phyloP scores from a whole-genome alignment of 768 basidiomycete species.

The Chalciporus pseudorubinellus region DNA sequence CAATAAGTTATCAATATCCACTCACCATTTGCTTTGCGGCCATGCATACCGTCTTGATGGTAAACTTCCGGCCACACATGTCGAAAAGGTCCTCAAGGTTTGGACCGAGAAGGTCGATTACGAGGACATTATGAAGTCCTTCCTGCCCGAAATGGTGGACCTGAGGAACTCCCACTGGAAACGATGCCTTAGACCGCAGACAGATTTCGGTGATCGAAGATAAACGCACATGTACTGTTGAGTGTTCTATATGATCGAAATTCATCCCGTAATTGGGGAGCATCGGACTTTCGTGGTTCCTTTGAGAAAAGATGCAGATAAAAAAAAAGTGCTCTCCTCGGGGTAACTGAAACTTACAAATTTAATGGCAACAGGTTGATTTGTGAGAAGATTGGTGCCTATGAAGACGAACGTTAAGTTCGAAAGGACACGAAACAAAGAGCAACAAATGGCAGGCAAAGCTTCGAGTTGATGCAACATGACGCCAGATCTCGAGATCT shows the following conservation, averaged over 20 bases:
- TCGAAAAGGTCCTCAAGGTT: slow-evolving; percentile 98
- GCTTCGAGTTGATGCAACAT: slow-evolving; percentile 8
- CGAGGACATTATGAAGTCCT: slow-evolving; percentile 93
- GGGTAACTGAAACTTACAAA: slow-evolving; percentile 59
- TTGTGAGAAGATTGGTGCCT: slow-evolving; percentile 87
- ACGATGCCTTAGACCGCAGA: slow-evolving; percentile 12
- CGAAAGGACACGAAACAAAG: background rate
- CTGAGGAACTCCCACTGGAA: slow-evolving; percentile 89
- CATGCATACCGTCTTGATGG: slow-evolving; percentile 98
- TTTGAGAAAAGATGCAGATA: slow-evolving; percentile 32
- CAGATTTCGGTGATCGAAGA: slow-evolving; percentile 2
- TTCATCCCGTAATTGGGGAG: slow-evolving; percentile 95
- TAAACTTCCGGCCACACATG: slow-evolving; percentile 98
- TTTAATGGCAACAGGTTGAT: slow-evolving; percentile 92
- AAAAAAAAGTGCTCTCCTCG: slow-evolving; percentile 11
- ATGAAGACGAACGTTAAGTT: slow-evolving; percentile 18
- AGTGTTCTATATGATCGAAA: slow-evolving; percentile 96
- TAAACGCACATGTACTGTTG: slow-evolving; percentile 75
- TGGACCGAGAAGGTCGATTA: slow-evolving; percentile 95
- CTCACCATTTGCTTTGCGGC: slow-evolving; percentile 98
- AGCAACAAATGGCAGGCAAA: background rate
- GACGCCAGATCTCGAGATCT: slow-evolving; percentile 1
- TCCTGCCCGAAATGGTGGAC: slow-evolving; percentile 99
- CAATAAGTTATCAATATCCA: background rate
- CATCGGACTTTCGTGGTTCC: slow-evolving; percentile 97